Conservation (phyloP, 345 rosid genomes). For the Euclidium syriacum region DNA sequence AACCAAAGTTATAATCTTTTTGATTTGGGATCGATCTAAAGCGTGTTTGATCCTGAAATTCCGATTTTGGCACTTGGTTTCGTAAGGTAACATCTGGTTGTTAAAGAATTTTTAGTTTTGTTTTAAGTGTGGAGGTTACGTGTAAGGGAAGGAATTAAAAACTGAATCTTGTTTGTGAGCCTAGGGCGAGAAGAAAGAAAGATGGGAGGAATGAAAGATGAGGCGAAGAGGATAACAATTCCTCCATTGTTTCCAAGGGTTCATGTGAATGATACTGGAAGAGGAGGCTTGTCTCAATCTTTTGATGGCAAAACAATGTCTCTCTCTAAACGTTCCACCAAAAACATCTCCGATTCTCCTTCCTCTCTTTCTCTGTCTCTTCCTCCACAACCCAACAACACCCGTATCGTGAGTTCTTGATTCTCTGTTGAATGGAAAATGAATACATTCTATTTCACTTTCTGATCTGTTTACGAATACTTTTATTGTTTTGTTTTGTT, state of each 20-base stretch:
- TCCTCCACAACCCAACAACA: constrained; percentile 11
- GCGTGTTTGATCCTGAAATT: neutral
- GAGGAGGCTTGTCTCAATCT: constrained; percentile 21
- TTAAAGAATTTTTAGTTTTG: neutral
- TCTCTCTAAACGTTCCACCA: constrained; percentile 13
- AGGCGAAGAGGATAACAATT: constrained; percentile 25
- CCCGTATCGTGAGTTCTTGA: constrained; percentile 17
- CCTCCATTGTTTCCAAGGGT: constrained; percentile 34
- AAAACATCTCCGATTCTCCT: constrained; percentile 19
- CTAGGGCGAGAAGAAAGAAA: neutral
- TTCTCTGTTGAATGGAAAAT: neutral
- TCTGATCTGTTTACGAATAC: neutral
- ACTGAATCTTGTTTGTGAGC: constrained; percentile 2
- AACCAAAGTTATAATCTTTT: neutral
- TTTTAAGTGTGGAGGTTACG: too few species aligned
- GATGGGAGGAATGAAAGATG: constrained; percentile 37
- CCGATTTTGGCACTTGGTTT: neutral
- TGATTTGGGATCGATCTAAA: neutral
- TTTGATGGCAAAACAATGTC: constrained; percentile 22
- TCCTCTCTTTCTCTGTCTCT: constrained; percentile 20
- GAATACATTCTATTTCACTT: neutral
- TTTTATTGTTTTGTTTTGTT: neutral
- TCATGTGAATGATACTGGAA: constrained; percentile 27
- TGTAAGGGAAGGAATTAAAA: neutral
- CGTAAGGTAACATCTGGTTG: constrained; percentile 3